Conservation (phyloP, 495 filamentous ascomycete species). For the Cladorrhinum samala region DNA sequence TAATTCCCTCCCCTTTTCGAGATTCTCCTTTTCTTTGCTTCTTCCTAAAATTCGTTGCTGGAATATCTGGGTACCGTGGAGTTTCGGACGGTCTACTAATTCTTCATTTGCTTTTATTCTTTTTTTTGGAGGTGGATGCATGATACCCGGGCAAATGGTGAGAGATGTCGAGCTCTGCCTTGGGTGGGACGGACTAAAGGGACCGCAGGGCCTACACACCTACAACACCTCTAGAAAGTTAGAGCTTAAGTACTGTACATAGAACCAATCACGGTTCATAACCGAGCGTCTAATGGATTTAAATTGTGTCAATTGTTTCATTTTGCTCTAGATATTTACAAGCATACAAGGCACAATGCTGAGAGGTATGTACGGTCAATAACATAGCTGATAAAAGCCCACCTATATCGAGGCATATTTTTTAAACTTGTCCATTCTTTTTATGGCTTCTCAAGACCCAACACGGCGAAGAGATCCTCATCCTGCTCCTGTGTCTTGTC, state of each 20-base stretch:
- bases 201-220: no score
- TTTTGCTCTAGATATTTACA: no score
- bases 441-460: constrained; percentile 27
- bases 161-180: not conserved
- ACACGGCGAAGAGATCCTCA: constrained; percentile 28
- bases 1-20: constrained; percentile 4
- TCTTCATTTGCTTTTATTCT: not conserved
- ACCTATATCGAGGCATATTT: not conserved
- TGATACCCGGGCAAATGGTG: not conserved
- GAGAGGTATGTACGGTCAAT: no score
- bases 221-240: no score
- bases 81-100: not conserved
- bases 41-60: not conserved
- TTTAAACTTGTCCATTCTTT: constrained; percentile 4
- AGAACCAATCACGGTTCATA: no score
- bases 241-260: no score
- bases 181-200: not conserved
- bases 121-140: not conserved
- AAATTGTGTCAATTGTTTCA: no score
- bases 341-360: no score
- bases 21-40: not conserved
- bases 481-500: constrained; percentile 11
- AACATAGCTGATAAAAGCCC: no score
- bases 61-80: not conserved
- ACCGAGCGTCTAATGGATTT: no score